Evolutionary conservation across 257 asterid species (phyloP).

Genomic region (Salvia rosmarinus): DNA sequence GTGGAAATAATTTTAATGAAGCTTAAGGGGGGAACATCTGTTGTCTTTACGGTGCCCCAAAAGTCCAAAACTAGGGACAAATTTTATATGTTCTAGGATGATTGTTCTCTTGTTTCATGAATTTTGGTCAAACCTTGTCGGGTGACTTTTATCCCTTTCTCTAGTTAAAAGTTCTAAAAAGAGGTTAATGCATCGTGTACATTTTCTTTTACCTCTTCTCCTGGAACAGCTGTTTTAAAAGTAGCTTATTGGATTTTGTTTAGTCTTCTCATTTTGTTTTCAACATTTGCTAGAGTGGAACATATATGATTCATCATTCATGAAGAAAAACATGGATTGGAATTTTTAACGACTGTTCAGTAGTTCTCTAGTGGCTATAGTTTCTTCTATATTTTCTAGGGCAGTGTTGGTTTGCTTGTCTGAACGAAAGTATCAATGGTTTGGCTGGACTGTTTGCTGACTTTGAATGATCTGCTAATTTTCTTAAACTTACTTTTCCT

Average conservation of each 20-base stretch:
- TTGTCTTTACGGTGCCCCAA: too few species aligned
- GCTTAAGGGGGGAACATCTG: too few species aligned
- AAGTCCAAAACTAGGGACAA: too few species aligned
- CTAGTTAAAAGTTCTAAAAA: slow-evolving; percentile 13
- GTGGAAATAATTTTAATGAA: too few species aligned
- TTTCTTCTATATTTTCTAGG: slow-evolving; percentile 26
- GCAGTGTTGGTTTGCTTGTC: slow-evolving; percentile 31
- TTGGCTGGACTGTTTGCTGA: slow-evolving; percentile 36
- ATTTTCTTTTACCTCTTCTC: neutral
- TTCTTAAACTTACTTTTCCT: slow-evolving; percentile 32
- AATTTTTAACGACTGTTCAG: slow-evolving; percentile 7
- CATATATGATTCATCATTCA: slow-evolving; percentile 15
- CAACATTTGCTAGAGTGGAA: slow-evolving; percentile 3
- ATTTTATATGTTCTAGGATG: neutral
- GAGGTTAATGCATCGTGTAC: neutral
- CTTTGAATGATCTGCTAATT: slow-evolving; percentile 27
- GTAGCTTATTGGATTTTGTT: neutral
- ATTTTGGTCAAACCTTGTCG: neutral
- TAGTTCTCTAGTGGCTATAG: slow-evolving; percentile 25
- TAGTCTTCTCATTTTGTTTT: slow-evolving; percentile 6
- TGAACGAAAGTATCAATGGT: slow-evolving; percentile 26
- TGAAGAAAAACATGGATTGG: slow-evolving; percentile 7
- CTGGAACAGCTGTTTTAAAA: slow-evolving; percentile 1
- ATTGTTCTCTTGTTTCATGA: neutral
- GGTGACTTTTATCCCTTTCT: neutral